Evolutionary conservation across 129 eudicot species (phyloP).

Genomic region (Glebionis coronaria): DNA sequence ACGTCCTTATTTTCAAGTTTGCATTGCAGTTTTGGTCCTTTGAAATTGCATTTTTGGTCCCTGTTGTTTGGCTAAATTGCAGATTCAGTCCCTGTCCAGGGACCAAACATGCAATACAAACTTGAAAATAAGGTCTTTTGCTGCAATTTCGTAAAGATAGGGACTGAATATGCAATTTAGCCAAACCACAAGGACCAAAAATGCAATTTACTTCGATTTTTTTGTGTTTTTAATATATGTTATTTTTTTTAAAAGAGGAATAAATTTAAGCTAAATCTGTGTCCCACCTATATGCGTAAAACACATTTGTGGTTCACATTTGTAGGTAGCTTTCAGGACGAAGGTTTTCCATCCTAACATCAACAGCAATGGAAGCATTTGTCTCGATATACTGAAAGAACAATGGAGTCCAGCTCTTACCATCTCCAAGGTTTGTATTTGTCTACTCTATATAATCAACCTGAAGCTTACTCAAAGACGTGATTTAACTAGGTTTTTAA

Average conservation of each 20-base stretch:
- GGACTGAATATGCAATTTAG: too few species aligned
- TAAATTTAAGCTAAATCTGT: not conserved
- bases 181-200: too few species aligned
- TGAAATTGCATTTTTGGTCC: too few species aligned
- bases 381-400: conserved; percentile 87
- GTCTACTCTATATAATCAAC: not conserved
- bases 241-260: not conserved
- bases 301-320: conserved; percentile 2
- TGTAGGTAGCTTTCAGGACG: conserved; percentile 45
- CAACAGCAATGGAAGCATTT: conserved; percentile 75
- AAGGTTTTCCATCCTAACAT: conserved; percentile 24
- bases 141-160: too few species aligned
- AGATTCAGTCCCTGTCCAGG: too few species aligned
- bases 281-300: not conserved
- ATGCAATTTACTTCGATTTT: too few species aligned
- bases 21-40: too few species aligned
- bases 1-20: too few species aligned
- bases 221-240: not conserved
- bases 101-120: too few species aligned
- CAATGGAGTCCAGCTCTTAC: conserved; percentile 94
- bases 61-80: too few species aligned
- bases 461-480: not conserved
- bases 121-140: too few species aligned
- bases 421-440: conserved; percentile 54
- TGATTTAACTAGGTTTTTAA: not conserved